Conservation (phyloP, 2,329 filamentous ascomycete genomes). For the Nemania diffusa region DNA sequence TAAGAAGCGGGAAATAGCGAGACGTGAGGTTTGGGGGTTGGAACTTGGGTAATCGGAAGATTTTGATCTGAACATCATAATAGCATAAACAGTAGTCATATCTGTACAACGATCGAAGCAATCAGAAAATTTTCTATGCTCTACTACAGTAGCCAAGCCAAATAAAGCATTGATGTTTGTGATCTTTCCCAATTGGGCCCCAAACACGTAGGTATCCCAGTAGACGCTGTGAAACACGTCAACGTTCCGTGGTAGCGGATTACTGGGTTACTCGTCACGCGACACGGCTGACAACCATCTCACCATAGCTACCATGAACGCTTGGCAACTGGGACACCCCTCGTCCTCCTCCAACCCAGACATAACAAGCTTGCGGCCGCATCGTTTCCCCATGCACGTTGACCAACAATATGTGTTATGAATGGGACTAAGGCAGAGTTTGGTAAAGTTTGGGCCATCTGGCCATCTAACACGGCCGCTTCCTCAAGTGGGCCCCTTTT, state of each 20-base stretch:
- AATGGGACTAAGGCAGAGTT: constrained; percentile 9
- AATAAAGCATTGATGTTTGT: constrained; percentile 10
- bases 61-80: constrained; percentile 3
- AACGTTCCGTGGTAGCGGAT: constrained; percentile 13
- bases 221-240: constrained; percentile 27
- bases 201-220: constrained; percentile 13
- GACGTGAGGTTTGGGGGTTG: not conserved
- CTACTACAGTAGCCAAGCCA: constrained; percentile 13
- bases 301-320: constrained; percentile 8
- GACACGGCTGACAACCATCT: constrained; percentile 18
- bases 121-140: constrained; percentile 3
- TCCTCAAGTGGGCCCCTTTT: constrained; percentile 26
- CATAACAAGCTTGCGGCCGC: not conserved
- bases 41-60: not conserved
- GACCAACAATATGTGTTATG: constrained; percentile 5
- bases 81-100: constrained; percentile 6
- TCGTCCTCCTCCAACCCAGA: not conserved
- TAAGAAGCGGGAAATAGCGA: not conserved
- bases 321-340: constrained; percentile 5
- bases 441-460: constrained; percentile 20
- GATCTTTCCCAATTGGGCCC: constrained; percentile 18
- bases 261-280: constrained; percentile 20
- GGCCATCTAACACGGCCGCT: constrained; percentile 15
- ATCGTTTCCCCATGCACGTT: constrained; percentile 12
- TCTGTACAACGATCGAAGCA: constrained; percentile 12